These are phyloP conservation scores for Aspergillus intermedius DNA, from an alignment of 2,329 filamentous ascomycete genomes.

Conservation along the genomic window DNA sequence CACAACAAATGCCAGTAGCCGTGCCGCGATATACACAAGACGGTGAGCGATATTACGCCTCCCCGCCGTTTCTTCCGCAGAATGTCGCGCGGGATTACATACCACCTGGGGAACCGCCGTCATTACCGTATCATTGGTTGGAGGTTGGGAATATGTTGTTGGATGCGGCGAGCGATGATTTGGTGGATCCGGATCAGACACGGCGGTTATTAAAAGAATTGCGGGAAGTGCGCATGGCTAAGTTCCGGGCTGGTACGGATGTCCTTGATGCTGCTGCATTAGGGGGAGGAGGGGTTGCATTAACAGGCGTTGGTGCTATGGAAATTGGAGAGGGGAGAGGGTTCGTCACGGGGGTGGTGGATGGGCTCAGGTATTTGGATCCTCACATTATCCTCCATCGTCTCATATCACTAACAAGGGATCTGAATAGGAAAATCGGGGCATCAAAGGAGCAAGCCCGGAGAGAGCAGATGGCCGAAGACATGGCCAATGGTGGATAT, in stretches of 20 bases:
- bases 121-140: slow-evolving; percentile 88
- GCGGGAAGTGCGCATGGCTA: slow-evolving; percentile 80
- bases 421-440: slow-evolving; percentile 60
- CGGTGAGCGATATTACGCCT: slow-evolving; percentile 37
- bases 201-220: slow-evolving; percentile 71
- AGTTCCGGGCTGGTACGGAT: slow-evolving; percentile 70
- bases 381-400: background rate
- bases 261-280: slow-evolving; percentile 53
- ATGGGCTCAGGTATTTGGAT: slow-evolving; percentile 59
- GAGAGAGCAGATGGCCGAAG: slow-evolving; percentile 69
- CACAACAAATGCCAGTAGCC: slow-evolving; percentile 13
- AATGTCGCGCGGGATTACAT: slow-evolving; percentile 63
- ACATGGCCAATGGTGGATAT: slow-evolving; percentile 49
- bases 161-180: slow-evolving; percentile 76
- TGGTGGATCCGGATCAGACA: slow-evolving; percentile 66
- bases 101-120: slow-evolving; percentile 29
- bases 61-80: slow-evolving; percentile 71
- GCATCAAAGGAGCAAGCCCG: slow-evolving; percentile 70
- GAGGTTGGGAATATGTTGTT: slow-evolving; percentile 84
- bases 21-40: slow-evolving; percentile 31
- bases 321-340: slow-evolving; percentile 81
- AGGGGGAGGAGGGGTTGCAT: slow-evolving; percentile 59
- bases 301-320: slow-evolving; percentile 83
- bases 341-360: slow-evolving; percentile 79
- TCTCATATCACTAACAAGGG: background rate